Evolutionary conservation across 169 alveolate genomes (phyloP).

Genomic region (Cryptosporidium sp.): DNA sequence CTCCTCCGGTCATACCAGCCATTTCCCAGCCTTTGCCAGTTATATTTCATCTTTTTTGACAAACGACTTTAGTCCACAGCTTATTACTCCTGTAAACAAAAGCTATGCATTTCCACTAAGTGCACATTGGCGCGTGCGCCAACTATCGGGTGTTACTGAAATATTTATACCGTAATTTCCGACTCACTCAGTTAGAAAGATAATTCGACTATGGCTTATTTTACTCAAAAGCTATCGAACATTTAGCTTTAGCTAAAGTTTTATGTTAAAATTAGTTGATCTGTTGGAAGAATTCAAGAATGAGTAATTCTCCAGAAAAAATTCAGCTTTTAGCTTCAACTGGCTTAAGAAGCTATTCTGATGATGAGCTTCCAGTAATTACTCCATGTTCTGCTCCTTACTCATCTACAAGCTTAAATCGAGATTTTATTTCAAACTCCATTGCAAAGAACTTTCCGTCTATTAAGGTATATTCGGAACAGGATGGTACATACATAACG

Average conservation of each 20-base stretch:
- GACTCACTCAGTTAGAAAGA: not conserved
- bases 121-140: constrained; percentile 74
- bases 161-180: not conserved
- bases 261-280: not conserved
- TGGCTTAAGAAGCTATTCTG: not conserved
- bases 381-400: constrained; percentile 42
- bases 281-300: not conserved
- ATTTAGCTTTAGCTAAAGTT: not conserved
- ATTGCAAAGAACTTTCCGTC: not conserved
- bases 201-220: not conserved
- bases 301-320: not conserved
- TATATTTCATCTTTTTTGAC: constrained; percentile 35
- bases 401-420: not conserved
- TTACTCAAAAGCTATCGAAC: not conserved
- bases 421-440: not conserved
- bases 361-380: constrained; percentile 39
- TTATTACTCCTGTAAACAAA: not conserved
- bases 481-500: constrained; percentile 42
- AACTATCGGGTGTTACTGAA: constrained; percentile 21
- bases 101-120: constrained; percentile 39
- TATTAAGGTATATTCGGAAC: constrained; percentile 44
- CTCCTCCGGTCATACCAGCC: constrained; percentile 55
- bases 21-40: constrained; percentile 55
- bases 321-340: constrained; percentile 3
- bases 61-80: not conserved